These are phyloP conservation scores for Ulota crispa DNA, from an alignment of 225 moss, liverwort and hornwort genomes.

Conservation along the genomic window DNA sequence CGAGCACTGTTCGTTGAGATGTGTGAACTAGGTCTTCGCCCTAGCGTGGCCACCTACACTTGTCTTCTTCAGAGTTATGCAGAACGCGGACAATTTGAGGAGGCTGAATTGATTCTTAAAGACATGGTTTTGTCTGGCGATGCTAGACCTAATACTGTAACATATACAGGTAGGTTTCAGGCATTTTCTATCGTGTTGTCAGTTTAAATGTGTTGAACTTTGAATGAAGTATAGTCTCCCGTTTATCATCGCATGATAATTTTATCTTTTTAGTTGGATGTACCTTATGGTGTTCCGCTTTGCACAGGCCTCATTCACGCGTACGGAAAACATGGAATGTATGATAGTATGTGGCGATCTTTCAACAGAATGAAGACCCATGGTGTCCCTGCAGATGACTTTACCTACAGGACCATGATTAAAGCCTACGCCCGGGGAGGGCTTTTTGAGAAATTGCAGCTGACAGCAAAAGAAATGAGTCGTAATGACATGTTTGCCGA, in stretches of 20 bases:
- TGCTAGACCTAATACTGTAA: conserved; percentile 77
- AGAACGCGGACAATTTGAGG: conserved; percentile 73
- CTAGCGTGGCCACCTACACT: conserved; percentile 69
- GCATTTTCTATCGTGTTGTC: background rate
- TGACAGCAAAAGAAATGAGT: conserved; percentile 72
- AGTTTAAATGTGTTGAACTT: background rate
- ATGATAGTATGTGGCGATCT: conserved; percentile 77
- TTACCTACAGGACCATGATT: conserved; percentile 73
- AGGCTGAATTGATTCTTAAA: conserved; percentile 66
- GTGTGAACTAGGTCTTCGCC: conserved; percentile 57
- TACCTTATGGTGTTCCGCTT: conserved; percentile 19
- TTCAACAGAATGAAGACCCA: conserved; percentile 86
- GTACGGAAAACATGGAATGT: conserved; percentile 75
- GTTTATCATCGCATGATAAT: background rate
- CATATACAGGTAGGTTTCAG: conserved; percentile 71
- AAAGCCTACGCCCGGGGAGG: conserved; percentile 82
- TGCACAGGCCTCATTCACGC: conserved; percentile 82
- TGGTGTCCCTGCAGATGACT: conserved; percentile 65
- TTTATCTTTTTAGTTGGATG: background rate
- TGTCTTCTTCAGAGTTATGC: conserved; percentile 86
- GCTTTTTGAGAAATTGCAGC: conserved; percentile 71
- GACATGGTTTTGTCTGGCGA: conserved; percentile 67
- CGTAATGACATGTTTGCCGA: conserved; percentile 55
- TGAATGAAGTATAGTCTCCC: background rate
- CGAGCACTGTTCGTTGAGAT: conserved; percentile 83